These are phyloP conservation scores for Amniculicola lignicola DNA, from an alignment of 495 filamentous ascomycete genomes.

Conservation along the genomic window DNA sequence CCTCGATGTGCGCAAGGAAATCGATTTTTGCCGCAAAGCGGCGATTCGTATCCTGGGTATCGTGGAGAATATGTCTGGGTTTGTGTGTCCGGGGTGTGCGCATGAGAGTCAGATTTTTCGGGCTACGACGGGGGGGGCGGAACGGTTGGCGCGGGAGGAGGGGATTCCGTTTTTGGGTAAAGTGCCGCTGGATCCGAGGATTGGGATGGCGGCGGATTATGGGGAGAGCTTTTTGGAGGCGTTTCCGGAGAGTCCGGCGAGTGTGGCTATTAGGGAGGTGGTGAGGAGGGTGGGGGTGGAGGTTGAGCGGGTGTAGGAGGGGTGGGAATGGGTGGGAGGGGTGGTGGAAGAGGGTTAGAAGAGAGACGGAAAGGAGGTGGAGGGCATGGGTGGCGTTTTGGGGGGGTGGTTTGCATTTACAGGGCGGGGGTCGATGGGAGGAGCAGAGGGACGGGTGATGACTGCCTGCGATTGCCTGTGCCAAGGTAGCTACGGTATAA, in stretches of 20 bases:
- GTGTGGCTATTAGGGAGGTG: conserved; percentile 68
- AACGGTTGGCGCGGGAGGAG: conserved; percentile 75
- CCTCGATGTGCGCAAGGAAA: conserved; percentile 91
- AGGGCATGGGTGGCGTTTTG: neutral
- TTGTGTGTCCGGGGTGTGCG: conserved; percentile 87
- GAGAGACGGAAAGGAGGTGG: neutral
- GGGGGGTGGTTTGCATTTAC: neutral
- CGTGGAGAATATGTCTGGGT: conserved; percentile 97
- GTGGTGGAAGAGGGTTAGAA: conserved; percentile 2
- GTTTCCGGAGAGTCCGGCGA: conserved; percentile 89
- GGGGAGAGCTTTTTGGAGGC: conserved; percentile 95
- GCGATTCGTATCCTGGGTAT: conserved; percentile 82
- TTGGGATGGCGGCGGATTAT: conserved; percentile 94
- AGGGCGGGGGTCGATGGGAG: neutral
- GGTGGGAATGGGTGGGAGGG: too few species aligned
- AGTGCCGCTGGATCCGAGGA: conserved; percentile 90
- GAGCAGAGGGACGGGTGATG: neutral
- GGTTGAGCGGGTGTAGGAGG: conserved; percentile 48
- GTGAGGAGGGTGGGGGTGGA: conserved; percentile 65
- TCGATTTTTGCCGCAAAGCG: conserved; percentile 94
- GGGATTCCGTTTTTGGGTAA: conserved; percentile 81
- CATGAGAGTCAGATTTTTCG: conserved; percentile 81
- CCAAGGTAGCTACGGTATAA: too few species aligned
- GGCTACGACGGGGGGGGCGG: conserved; percentile 85
- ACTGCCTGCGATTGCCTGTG: too few species aligned